Conservation (phyloP, 768 basidiomycete species). For the Tylopilus vinaceipallidus region DNA sequence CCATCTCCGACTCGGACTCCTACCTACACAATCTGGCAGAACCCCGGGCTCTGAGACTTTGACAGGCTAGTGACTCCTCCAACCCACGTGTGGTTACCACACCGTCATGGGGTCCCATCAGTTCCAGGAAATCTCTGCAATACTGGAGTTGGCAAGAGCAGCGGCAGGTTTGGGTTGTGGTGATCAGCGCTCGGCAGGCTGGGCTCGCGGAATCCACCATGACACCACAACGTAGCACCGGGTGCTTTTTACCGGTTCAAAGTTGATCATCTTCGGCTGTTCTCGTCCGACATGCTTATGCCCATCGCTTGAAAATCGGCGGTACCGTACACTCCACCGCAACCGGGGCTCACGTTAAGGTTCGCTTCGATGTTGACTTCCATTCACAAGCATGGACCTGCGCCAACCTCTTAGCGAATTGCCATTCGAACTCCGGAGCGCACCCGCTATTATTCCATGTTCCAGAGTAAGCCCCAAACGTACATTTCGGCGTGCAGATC, state of each 20-base stretch:
- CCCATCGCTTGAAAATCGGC: neutral
- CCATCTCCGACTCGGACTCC: too few species aligned
- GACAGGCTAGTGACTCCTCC: too few species aligned
- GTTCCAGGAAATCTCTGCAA: too few species aligned
- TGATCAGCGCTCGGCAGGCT: neutral
- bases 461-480: neutral
- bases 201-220: neutral
- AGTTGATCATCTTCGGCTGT: conserved; percentile 14
- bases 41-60: too few species aligned
- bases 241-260: conserved; percentile 8
- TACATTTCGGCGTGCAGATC: neutral
- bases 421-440: neutral
- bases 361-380: neutral
- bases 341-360: neutral
- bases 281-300: neutral
- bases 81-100: too few species aligned
- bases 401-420: neutral
- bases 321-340: neutral
- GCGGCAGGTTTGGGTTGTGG: neutral
- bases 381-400: neutral
- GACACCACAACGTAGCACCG: too few species aligned
- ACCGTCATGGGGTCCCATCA: too few species aligned
- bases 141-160: too few species aligned
- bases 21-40: too few species aligned
- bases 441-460: neutral